Base-by-base conservation (phyloP, 345 rosid species). In the Gossypium ekmanianum region DNA sequence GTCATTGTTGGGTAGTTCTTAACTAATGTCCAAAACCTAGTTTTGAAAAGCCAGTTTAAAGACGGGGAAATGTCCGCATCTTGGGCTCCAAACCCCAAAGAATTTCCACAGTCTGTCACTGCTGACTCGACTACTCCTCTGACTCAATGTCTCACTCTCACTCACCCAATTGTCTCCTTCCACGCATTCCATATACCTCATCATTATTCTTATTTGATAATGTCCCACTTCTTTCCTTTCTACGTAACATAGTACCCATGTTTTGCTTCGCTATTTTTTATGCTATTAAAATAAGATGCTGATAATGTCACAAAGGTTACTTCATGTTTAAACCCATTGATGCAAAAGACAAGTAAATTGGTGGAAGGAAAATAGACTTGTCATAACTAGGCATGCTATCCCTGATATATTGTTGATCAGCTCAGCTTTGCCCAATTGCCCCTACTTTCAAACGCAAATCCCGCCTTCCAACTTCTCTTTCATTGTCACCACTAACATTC, bases 381-480 rank as follows among this genome's bases (percentile, higher is more conserved):
- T 83, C 97, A 78, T 71, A 65, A 83, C 83, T 13, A n/a, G 58
- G 85, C 84, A 84, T 76, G 81, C 81, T 74, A 39, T 63, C 57
- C 75, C 71, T 58, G 70, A 76, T 18, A 55, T 45, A 68, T 75
- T 9, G 16, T 47, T 45, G 7, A 71, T 50, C 68, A 13, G 18
- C 62, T 56, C 61, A 56, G 61, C 56, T 58, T 57, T 74, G 47
- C 24, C 13, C 44, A 50, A 67, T 22, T 26, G 41, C 18, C 56
- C 75, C 77, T 68, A 66, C 71, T 71, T 90, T 92, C 87, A 90
- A 92, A 92, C 69, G 13, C 74, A 62, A 79, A 84, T 78, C 88
- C 97, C 97, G 88, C 87, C 87, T 75, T 73, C 73, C 6, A 2
- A 43, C 13, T 13, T 9, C 14, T 13, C 47, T 26, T 72, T 80